These are phyloP conservation scores for Myochromella boudieri DNA, from an alignment of 768 basidiomycete genomes.

Conservation along the genomic window DNA sequence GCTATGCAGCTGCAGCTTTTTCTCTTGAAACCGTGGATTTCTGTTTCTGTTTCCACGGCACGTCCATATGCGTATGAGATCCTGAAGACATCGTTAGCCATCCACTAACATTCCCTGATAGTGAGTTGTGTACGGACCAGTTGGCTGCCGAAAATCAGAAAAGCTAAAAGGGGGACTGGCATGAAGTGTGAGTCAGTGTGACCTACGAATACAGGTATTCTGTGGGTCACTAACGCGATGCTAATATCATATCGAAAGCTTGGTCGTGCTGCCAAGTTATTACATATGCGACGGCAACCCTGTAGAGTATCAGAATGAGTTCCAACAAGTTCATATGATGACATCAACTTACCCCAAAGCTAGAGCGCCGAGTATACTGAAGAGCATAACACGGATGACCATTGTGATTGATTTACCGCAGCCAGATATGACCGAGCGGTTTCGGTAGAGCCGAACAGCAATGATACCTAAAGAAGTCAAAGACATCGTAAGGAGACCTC, in stretches of 20 bases:
- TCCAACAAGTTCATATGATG: not conserved
- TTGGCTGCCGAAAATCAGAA: conserved; percentile 26
- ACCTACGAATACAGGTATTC: not conserved
- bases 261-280: conserved; percentile 20
- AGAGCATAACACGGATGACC: conserved; percentile 28
- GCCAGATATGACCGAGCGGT: conserved; percentile 14
- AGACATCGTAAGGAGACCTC: not conserved
- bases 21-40: conserved; percentile 1
- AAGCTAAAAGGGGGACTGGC: conserved; percentile 24
- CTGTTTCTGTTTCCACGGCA: conserved; percentile 2
- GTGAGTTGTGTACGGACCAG: conserved; percentile 10
- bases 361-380: conserved; percentile 26
- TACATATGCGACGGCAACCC: conserved; percentile 21
- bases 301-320: conserved; percentile 1
- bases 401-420: conserved; percentile 21
- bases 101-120: conserved; percentile 1
- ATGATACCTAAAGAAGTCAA: conserved; percentile 19
- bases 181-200: not conserved
- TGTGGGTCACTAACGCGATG: conserved; percentile 17
- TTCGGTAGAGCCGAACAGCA: conserved; percentile 23
- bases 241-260: conserved; percentile 23
- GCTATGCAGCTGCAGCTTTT: conserved; percentile 6
- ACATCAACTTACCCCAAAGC: conserved; percentile 24
- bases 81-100: conserved; percentile 7
- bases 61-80: conserved; percentile 12